Base-by-base conservation (phyloP, 2,329 filamentous ascomycete genomes). In the Diaporthe sp. region DNA sequence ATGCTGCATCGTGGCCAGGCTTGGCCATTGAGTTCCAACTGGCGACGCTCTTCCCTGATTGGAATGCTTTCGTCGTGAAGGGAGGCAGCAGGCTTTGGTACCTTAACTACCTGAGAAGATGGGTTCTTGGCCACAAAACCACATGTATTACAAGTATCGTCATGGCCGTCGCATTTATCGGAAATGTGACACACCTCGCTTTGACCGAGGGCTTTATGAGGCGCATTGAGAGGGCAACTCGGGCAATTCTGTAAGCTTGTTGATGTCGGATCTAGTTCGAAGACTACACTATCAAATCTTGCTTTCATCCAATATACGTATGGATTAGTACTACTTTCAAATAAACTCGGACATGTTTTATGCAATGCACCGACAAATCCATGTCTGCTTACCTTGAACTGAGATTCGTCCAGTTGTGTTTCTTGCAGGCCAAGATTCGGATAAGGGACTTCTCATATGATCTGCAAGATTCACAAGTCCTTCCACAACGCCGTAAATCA, bases 1-100 rank as follows among this genome's bases (percentile, higher is more conserved):
- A 85, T 59, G 77, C 81, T 0, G 82, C 82, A 0, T 81, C 79
- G 0, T 83, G 81, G 81, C 82, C 81, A 0, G 79, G 79, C 7
- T 75, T 77, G 50, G 81, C 80, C 4, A 74, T 73, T 25, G 75
- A 74, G 9, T 82, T 76, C 71, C 81, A 80, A 79, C 7, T 58
- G 17, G 55, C 55, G 22, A 58, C 55, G 12, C 22, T 58, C 0
- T 39, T 58, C 32, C 55, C 55, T 15, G 55, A 58, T 8, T 58
- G 55, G 55, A 39, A 3, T 13, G 55, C 55, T 2, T 58, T 58
- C 32, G 13, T 13, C 5, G 35, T 37, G 55, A 58, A 37, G 22
- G 55, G 55, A 2, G 55, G 32, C 3, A 17, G 55, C 19, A 58
- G 5, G 2, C 32, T 58, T 1, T 58, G 55, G 32, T 39, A 25